Conservation (phyloP, 805 yeast species). For the Wickerhamomyces alni region DNA sequence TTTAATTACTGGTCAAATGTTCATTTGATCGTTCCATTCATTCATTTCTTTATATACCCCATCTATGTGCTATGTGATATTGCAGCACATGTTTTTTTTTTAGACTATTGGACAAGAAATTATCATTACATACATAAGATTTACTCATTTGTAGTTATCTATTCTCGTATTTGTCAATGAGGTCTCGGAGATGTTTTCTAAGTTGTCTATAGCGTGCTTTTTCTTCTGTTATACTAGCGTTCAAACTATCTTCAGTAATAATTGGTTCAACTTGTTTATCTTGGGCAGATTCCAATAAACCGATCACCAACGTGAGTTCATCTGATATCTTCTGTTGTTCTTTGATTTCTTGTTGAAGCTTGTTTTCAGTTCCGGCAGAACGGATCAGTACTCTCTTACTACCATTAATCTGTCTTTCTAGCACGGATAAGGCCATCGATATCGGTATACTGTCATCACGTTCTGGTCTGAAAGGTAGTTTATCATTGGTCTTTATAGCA, state of each 20-base stretch:
- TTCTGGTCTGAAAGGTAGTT: conserved; percentile 15
- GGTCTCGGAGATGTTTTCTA: conserved; percentile 1
- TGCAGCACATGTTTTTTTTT: too few relatives aligned
- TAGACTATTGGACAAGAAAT: too few relatives aligned
- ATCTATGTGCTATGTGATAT: too few relatives aligned
- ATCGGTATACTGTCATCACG: conserved; percentile 22
- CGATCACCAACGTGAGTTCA: conserved; percentile 2
- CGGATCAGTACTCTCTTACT: conserved; percentile 1
- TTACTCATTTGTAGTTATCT: background rate
- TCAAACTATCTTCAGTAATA: background rate
- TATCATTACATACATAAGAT: too few relatives aligned
- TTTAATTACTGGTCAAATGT: too few relatives aligned
- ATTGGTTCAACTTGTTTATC: background rate
- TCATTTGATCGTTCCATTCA: too few relatives aligned
- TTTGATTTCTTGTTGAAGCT: conserved; percentile 1
- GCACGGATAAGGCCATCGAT: conserved; percentile 9
- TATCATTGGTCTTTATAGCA: conserved; percentile 7
- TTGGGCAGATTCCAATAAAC: background rate
- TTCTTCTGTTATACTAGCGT: conserved; percentile 6
- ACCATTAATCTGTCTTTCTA: conserved; percentile 13
- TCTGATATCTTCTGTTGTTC: conserved; percentile 2
- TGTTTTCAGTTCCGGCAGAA: background rate
- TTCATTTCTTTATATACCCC: too few relatives aligned
- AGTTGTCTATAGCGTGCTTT: conserved; percentile 6
- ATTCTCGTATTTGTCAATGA: conserved; percentile 1